Evolutionary conservation across 768 basidiomycete genomes (phyloP), one percentile per base, ranked within the genome.

Genomic region (Suillus variegatus): DNA sequence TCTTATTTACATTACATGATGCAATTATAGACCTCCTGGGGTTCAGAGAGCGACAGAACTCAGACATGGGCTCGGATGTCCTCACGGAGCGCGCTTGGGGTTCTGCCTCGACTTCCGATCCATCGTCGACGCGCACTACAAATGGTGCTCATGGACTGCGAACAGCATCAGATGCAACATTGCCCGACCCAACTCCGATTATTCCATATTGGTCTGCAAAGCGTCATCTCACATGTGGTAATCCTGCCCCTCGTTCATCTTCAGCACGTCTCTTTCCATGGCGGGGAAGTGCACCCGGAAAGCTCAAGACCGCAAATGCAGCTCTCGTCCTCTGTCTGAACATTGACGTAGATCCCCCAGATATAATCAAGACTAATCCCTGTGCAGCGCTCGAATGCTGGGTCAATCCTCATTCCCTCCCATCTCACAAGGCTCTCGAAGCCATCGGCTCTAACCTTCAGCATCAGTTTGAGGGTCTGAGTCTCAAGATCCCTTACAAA

Each of bases 271-370:
- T 88, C 65, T 83, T 85, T 64, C 85, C 89, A 10, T 97, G 95
- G 95, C 88, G 95, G 61, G 87, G 88, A 52, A 83, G 88, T 13
- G 83, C 90, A 0, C 90, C 91, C 3, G 90, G 90, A 66, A 94
- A 95, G 74, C 86, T 97, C 62, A 97, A 97, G 78, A 98, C 95
- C 1, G 88, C 91, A 20, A 90, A 94, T 43, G 97, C 94, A 2
- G 91, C 90, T 2, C 82, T 97, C 6, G 91, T 97, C 10, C 81
- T 99, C 63, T 99, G 97, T 73, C 84, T 99, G 22, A 98, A 99
- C 78, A 94, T 99, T 75, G 96, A 97, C 63, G 93, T 97, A 55
- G 97, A 99, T 73, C 97, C 97, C 20, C 97, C 97, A 67, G 97
- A 99, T 73, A 83, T 98, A 61, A 90, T 99, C 79, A 99, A 99